These are phyloP conservation scores for Neofusicoccum sp. DNA, from an alignment of 2,329 filamentous ascomycete species.

Conservation along the genomic window DNA sequence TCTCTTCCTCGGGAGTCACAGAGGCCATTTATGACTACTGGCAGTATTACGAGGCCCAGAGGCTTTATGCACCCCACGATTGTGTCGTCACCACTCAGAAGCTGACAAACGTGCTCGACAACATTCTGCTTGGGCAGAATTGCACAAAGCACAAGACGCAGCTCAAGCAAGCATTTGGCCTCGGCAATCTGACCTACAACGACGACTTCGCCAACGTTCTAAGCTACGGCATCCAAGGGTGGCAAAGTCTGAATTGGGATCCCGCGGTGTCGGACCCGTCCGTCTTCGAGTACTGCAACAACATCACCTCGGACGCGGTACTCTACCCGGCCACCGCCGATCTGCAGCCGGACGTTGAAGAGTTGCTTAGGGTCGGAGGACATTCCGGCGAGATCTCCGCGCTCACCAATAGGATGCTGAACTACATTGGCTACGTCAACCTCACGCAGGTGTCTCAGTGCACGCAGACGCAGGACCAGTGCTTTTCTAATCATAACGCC, in stretches of 20 bases:
- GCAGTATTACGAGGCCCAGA: conserved; percentile 62
- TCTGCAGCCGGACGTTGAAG: conserved; percentile 43
- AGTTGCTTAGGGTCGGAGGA: conserved; percentile 52
- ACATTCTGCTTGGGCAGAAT: conserved; percentile 55
- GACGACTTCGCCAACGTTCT: conserved; percentile 58
- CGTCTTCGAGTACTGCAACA: conserved; percentile 59
- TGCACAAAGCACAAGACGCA: conserved; percentile 44
- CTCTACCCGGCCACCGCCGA: conserved; percentile 47
- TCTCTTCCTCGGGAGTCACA: conserved; percentile 79
- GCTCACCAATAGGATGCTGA: conserved; percentile 57
- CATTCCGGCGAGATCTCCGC: conserved; percentile 44
- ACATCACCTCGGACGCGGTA: conserved; percentile 52
- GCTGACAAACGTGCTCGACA: conserved; percentile 61
- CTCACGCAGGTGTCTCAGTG: conserved; percentile 46
- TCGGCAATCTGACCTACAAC: conserved; percentile 51
- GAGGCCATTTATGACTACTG: conserved; percentile 79
- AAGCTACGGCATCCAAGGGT: conserved; percentile 48
- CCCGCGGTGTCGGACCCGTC: conserved; percentile 52
- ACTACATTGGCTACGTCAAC: conserved; percentile 60
- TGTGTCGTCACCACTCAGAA: conserved; percentile 69
- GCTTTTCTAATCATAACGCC: conserved; percentile 54
- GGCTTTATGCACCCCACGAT: conserved; percentile 58
- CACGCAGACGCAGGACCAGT: conserved; percentile 51
- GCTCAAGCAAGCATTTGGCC: conserved; percentile 59
- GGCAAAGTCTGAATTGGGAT: conserved; percentile 65